A percentile compares a stretch with the other conserved stretches of the same genome.
phyloP scores from a whole-genome alignment of 208 protist genomes.

The Crithidia mellificae region DNA sequence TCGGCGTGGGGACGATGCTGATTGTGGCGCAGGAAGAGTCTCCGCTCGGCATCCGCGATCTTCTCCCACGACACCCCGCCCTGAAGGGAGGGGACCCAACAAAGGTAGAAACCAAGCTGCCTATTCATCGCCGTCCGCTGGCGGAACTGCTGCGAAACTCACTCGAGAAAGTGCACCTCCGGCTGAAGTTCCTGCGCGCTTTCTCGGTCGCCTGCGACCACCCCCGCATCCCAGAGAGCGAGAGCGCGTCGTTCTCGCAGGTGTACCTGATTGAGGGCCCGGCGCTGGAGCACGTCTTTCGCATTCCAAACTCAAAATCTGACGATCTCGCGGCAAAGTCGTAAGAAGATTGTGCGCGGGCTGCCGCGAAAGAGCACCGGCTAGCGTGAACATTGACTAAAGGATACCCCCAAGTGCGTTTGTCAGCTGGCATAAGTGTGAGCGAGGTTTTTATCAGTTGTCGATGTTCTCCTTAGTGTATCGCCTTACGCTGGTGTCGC shows the following conservation, averaged over 20 bases:
- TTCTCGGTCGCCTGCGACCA: conserved; percentile 75
- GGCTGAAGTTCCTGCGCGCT: conserved; percentile 54
- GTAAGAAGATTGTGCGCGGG: no score
- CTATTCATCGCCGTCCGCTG: conserved; percentile 32
- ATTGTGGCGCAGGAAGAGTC: conserved; percentile 71
- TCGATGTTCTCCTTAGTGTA: no score
- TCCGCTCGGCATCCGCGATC: conserved; percentile 64
- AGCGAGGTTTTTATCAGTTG: no score
- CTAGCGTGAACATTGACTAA: no score
- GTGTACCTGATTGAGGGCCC: conserved; percentile 63
- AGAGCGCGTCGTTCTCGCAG: conserved; percentile 61
- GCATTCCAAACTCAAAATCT: conserved; percentile 9
- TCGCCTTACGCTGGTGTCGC: no score
- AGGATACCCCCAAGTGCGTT: no score
- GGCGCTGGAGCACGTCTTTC: conserved; percentile 36
- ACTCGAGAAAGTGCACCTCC: conserved; percentile 49
- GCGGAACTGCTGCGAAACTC: conserved; percentile 43
- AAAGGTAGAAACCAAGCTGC: conserved; percentile 10
- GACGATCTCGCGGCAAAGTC: background rate
- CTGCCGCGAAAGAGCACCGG: no score
- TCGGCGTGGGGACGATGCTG: conserved; percentile 63
- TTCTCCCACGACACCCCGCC: conserved; percentile 26
- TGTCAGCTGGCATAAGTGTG: no score
- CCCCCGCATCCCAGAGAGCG: conserved; percentile 57
- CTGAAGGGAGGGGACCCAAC: conserved; percentile 4